Conservation (phyloP, 495 filamentous ascomycete species). For the Pyrenula massariospora region DNA sequence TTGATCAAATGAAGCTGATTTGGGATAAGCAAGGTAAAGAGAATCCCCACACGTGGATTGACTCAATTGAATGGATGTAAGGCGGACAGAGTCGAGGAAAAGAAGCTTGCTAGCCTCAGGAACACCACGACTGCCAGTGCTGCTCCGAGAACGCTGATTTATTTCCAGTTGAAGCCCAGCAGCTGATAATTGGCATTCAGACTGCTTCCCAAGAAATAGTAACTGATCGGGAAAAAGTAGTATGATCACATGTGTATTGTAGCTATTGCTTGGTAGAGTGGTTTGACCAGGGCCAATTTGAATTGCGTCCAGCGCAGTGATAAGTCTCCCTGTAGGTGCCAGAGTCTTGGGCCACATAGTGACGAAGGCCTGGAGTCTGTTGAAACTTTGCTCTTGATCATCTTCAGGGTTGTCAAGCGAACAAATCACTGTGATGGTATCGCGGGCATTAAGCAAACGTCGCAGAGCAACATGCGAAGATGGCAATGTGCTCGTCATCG, state of each 20-base stretch:
- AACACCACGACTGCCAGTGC: not conserved
- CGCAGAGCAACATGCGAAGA: conserved; percentile 72
- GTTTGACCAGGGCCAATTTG: conserved; percentile 69
- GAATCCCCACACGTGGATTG: not conserved
- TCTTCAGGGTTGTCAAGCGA: conserved; percentile 61
- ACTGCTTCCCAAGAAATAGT: conserved; percentile 59
- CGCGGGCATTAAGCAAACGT: conserved; percentile 69
- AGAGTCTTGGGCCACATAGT: conserved; percentile 68
- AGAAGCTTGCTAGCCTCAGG: not conserved
- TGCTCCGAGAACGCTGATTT: conserved; percentile 42
- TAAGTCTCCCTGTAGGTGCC: conserved; percentile 64
- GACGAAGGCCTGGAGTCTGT: conserved; percentile 61
- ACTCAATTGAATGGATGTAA: not conserved
- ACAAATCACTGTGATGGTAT: conserved; percentile 90
- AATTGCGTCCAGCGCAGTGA: conserved; percentile 71
- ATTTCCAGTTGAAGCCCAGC: conserved; percentile 72
- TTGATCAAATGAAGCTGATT: not conserved
- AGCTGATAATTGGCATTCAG: conserved; percentile 50
- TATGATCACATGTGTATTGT: conserved; percentile 53
- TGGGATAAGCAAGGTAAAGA: not conserved
- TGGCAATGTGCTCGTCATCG: conserved; percentile 75
- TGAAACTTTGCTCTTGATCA: conserved; percentile 57
- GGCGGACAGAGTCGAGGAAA: not conserved
- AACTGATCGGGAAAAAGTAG: conserved; percentile 77
- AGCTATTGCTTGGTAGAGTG: conserved; percentile 18